Conservation (phyloP, 2,329 filamentous ascomycete genomes). For the Raffaelea deltoideospora region DNA sequence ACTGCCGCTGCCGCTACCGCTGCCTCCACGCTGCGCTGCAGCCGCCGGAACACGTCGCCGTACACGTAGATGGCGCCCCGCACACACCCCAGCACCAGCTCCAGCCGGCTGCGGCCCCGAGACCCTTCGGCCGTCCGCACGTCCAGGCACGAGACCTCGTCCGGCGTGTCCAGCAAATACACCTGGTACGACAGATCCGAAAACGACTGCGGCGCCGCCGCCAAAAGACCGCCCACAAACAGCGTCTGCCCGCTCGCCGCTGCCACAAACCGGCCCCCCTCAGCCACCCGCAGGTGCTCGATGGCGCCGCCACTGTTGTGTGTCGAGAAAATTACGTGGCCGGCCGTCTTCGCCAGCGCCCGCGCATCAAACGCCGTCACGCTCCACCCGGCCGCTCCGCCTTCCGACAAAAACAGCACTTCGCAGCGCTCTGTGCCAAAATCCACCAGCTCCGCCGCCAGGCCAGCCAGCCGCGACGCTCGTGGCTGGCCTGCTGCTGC, state of each 20-base stretch:
- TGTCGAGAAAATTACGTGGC: constrained; percentile 6
- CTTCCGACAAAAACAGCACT: constrained; percentile 31
- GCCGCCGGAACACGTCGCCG: constrained; percentile 50
- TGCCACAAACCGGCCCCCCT: constrained; percentile 42
- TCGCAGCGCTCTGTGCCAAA: constrained; percentile 23
- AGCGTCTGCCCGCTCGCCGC: constrained; percentile 37
- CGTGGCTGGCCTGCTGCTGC: too few species aligned
- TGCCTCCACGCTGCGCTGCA: constrained; percentile 27
- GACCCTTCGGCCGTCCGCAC: constrained; percentile 27
- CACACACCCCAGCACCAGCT: constrained; percentile 63
- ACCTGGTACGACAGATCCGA: constrained; percentile 38
- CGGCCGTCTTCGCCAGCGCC: constrained; percentile 2
- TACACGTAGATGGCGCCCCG: constrained; percentile 72
- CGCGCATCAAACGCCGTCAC: constrained; percentile 28
- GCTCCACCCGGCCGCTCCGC: constrained; percentile 19
- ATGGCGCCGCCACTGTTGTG: constrained; percentile 13
- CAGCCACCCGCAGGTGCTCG: constrained; percentile 30
- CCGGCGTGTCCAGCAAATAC: constrained; percentile 41
- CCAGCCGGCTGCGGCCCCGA: constrained; percentile 16
- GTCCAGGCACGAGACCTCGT: constrained; percentile 54
- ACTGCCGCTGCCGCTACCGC: neutral
- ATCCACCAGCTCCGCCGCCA: constrained; percentile 25
- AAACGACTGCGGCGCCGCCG: constrained; percentile 17
- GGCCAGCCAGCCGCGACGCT: constrained; percentile 22
- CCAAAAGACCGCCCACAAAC: constrained; percentile 40